Conservation (phyloP, 1,139 yeast species). For the Yamadazyma friedrichii region DNA sequence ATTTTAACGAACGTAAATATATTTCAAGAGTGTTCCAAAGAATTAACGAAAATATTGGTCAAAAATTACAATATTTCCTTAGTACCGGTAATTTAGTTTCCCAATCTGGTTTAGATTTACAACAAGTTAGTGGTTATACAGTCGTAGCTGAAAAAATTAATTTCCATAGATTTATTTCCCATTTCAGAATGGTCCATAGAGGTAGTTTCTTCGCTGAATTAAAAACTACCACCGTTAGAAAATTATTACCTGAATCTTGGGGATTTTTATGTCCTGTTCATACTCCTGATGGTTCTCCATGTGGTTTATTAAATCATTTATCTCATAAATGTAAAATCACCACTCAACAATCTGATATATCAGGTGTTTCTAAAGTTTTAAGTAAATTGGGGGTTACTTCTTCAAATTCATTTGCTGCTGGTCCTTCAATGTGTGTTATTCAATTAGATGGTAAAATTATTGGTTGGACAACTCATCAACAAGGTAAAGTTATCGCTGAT, state of each 20-base stretch:
- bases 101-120: slow-evolving; percentile 91
- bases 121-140: slow-evolving; percentile 97
- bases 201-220: slow-evolving; percentile 98
- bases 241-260: slow-evolving; percentile 97
- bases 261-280: slow-evolving; percentile 98
- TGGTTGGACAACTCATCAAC: slow-evolving; percentile 93
- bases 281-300: slow-evolving; percentile 99
- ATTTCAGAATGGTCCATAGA: slow-evolving; percentile 99
- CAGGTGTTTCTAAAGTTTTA: slow-evolving; percentile 63
- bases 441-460: slow-evolving; percentile 90
- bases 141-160: slow-evolving; percentile 98
- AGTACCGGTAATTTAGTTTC: slow-evolving; percentile 92
- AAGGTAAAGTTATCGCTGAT: slow-evolving; percentile 84
- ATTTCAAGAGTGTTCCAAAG: slow-evolving; percentile 76
- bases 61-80: slow-evolving; percentile 87
- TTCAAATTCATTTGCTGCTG: slow-evolving; percentile 77
- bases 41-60: slow-evolving; percentile 91
- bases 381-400: slow-evolving; percentile 81
- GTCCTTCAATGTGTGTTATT: slow-evolving; percentile 83
- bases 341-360: slow-evolving; percentile 74
- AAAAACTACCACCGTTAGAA: slow-evolving; percentile 96
- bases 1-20: slow-evolving; percentile 80
- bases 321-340: slow-evolving; percentile 92
- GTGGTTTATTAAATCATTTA: slow-evolving; percentile 96
- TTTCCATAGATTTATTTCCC: slow-evolving; percentile 93